Evolutionary conservation across 2,329 filamentous ascomycete genomes (phyloP).

Genomic region (Furcasterigmium sp.): DNA sequence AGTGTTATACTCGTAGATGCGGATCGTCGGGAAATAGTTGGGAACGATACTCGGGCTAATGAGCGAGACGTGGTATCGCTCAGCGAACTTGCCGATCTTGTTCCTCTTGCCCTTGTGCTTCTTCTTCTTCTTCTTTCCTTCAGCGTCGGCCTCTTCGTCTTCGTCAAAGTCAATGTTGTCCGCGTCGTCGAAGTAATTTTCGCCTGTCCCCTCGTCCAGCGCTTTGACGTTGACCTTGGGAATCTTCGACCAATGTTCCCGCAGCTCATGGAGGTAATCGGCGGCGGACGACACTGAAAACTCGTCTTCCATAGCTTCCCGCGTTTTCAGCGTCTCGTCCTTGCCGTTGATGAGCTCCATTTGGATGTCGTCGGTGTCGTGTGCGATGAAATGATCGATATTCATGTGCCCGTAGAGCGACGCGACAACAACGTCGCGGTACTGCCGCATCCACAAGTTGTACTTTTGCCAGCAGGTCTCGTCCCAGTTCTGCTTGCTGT

Average conservation of each 20-base stretch:
- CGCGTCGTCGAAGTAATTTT: slow-evolving; percentile 12
- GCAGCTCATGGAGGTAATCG: slow-evolving; percentile 74
- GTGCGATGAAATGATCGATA: slow-evolving; percentile 91
- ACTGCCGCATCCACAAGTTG: slow-evolving; percentile 83
- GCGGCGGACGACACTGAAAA: slow-evolving; percentile 62
- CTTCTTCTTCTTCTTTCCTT: slow-evolving; percentile 28
- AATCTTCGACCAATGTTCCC: slow-evolving; percentile 71
- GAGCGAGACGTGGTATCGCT: slow-evolving; percentile 77
- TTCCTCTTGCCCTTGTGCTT: slow-evolving; percentile 46
- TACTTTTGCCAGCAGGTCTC: slow-evolving; percentile 99
- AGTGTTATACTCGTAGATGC: slow-evolving; percentile 94
- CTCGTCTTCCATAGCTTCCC: slow-evolving; percentile 40
- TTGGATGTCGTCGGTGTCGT: slow-evolving; percentile 75
- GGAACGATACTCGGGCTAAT: slow-evolving; percentile 86
- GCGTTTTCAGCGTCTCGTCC: slow-evolving; percentile 17
- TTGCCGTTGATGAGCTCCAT: slow-evolving; percentile 39
- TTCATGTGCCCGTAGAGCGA: slow-evolving; percentile 95
- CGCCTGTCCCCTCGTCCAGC: slow-evolving; percentile 7
- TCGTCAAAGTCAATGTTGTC: slow-evolving; percentile 15
- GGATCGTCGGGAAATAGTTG: slow-evolving; percentile 83
- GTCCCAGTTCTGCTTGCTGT: slow-evolving; percentile 84
- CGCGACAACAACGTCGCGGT: slow-evolving; percentile 79
- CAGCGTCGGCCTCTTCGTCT: slow-evolving; percentile 13
- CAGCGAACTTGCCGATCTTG: slow-evolving; percentile 75
- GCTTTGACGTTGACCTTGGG: slow-evolving; percentile 42